Evolutionary conservation across 2,329 filamentous ascomycete species (phyloP).

Genomic region (Hawksworthiomyces lignivorus): DNA sequence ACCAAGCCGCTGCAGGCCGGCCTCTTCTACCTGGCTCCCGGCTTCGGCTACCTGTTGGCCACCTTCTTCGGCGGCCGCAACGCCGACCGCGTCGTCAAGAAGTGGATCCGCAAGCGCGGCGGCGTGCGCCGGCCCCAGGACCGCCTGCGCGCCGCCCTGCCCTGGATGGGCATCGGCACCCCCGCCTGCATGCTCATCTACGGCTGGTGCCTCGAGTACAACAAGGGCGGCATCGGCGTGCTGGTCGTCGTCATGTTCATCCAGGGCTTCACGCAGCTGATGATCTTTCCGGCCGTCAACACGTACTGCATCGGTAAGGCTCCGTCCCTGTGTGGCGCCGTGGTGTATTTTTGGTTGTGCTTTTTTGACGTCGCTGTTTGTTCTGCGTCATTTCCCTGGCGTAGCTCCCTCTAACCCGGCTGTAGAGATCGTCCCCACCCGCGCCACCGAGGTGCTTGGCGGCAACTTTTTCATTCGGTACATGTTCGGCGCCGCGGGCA

Average conservation of each 20-base stretch:
- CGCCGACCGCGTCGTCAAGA: slow-evolving; percentile 55
- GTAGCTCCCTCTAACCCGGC: slow-evolving; percentile 61
- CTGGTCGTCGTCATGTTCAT: slow-evolving; percentile 7
- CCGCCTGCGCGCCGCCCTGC: slow-evolving; percentile 52
- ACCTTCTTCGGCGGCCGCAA: slow-evolving; percentile 61
- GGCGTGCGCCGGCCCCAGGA: slow-evolving; percentile 61
- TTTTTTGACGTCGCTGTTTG: not conserved
- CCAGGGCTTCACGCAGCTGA: slow-evolving; percentile 8
- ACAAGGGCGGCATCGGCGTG: slow-evolving; percentile 5
- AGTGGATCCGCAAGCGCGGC: slow-evolving; percentile 46
- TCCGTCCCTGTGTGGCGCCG: no score
- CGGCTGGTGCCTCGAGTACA: slow-evolving; percentile 7
- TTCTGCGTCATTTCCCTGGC: slow-evolving; percentile 36
- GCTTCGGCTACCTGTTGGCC: slow-evolving; percentile 57
- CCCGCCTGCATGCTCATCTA: slow-evolving; percentile 12
- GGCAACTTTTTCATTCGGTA: slow-evolving; percentile 75
- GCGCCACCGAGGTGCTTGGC: slow-evolving; percentile 64
- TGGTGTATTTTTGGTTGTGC: not conserved
- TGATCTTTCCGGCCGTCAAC: slow-evolving; percentile 10
- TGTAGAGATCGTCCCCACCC: slow-evolving; percentile 62
- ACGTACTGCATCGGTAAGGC: slow-evolving; percentile 5
- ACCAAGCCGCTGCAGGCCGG: slow-evolving; percentile 54
- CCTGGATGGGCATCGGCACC: slow-evolving; percentile 46
- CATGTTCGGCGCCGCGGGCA: slow-evolving; percentile 62
- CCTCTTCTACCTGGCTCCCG: slow-evolving; percentile 63